These are phyloP conservation scores for Polytrichum commune DNA, from an alignment of 225 moss, liverwort and hornwort species.

Conservation along the genomic window DNA sequence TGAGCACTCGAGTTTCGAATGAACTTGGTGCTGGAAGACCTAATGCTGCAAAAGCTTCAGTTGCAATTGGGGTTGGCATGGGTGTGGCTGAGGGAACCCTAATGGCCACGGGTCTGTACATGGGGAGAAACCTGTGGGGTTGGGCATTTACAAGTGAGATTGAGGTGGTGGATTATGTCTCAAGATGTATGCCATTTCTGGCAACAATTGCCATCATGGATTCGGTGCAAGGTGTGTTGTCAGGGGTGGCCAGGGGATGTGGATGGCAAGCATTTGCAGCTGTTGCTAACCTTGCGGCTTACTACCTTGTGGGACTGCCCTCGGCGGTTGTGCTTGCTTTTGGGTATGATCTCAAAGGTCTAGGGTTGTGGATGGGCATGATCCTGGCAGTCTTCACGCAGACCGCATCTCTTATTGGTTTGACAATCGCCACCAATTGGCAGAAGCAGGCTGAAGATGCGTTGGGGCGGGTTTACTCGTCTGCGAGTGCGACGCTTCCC, in stretches of 20 bases:
- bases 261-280: constrained; percentile 37
- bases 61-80: constrained; percentile 24
- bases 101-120: constrained; percentile 20
- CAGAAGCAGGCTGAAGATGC: constrained; percentile 51
- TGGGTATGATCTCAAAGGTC: constrained; percentile 19
- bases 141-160: constrained; percentile 32
- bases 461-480: constrained; percentile 22
- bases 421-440: constrained; percentile 53
- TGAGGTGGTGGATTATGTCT: constrained; percentile 25
- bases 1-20: constrained; percentile 65
- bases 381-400: constrained; percentile 42
- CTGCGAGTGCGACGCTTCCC: constrained; percentile 20
- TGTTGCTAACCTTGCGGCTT: constrained; percentile 34
- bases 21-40: constrained; percentile 73
- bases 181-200: constrained; percentile 24
- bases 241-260: constrained; percentile 40
- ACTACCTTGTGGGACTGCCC: constrained; percentile 35
- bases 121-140: constrained; percentile 37
- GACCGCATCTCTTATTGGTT: constrained; percentile 20
- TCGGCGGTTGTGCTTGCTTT: constrained; percentile 27
- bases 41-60: constrained; percentile 49
- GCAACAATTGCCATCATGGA: constrained; percentile 23
- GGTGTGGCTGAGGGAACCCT: constrained; percentile 38
- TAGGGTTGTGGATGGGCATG: constrained; percentile 50
- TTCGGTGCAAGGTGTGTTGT: constrained; percentile 26